These are phyloP conservation scores for Claviceps sp. DNA, from an alignment of 2,329 filamentous ascomycete genomes.

Conservation along the genomic window DNA sequence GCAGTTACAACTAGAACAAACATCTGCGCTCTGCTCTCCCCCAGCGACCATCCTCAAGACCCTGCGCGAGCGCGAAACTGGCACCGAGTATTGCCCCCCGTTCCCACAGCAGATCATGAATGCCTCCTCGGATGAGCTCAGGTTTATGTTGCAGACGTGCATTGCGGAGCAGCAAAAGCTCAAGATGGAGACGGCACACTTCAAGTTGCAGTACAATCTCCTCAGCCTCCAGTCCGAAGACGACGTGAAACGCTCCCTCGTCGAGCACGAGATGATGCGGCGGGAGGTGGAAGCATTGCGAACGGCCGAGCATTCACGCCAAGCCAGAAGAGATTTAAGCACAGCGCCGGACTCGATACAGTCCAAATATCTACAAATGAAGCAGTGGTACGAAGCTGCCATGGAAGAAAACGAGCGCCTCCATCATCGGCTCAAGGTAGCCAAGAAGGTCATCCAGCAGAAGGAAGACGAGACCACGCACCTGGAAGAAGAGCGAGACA, in stretches of 20 bases:
- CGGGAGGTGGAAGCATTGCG: conserved; percentile 78
- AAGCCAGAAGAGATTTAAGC: conserved; percentile 41
- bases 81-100: conserved; percentile 33
- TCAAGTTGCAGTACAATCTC: conserved; percentile 81
- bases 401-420: conserved; percentile 53
- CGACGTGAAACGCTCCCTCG: conserved; percentile 71
- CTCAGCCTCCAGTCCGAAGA: conserved; percentile 74
- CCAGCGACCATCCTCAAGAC: conserved; percentile 33
- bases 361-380: conserved; percentile 45
- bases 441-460: conserved; percentile 66
- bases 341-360: conserved; percentile 39
- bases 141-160: conserved; percentile 39
- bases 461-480: conserved; percentile 60
- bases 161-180: conserved; percentile 44
- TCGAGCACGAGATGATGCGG: conserved; percentile 85
- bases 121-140: conserved; percentile 41
- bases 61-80: conserved; percentile 16
- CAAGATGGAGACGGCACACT: conserved; percentile 77
- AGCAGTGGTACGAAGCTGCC: conserved; percentile 52
- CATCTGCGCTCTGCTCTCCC: conserved; percentile 38
- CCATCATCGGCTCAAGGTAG: conserved; percentile 51
- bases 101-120: conserved; percentile 35
- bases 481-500: conserved; percentile 61
- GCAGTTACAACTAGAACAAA: conserved; percentile 17
- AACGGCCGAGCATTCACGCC: conserved; percentile 54